Conservation (phyloP, 495 filamentous ascomycete genomes). For the Neurospora pannonica region DNA sequence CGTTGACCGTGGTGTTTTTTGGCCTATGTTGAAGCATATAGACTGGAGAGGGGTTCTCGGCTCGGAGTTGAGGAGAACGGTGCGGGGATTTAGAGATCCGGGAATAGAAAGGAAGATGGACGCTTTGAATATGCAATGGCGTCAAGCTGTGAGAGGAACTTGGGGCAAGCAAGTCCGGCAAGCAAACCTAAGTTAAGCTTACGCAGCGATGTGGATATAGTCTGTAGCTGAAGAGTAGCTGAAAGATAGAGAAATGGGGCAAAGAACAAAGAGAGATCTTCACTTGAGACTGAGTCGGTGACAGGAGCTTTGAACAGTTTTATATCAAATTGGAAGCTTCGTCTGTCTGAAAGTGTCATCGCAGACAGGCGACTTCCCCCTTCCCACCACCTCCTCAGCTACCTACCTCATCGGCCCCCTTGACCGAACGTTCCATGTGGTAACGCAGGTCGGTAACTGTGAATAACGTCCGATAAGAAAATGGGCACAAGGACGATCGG, state of each 20-base stretch:
- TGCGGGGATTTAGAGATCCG: background rate
- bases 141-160: background rate
- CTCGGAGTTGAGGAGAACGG: background rate
- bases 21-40: background rate
- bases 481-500: background rate
- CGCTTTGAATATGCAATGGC: background rate
- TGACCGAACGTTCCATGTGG: background rate
- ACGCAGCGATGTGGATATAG: background rate
- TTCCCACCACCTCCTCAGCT: background rate
- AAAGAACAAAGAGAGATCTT: background rate
- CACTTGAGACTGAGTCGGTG: background rate
- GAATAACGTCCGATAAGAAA: background rate
- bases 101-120: background rate
- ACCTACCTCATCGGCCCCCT: background rate
- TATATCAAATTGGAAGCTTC: background rate
- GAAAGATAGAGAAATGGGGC: background rate
- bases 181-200: background rate
- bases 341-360: background rate
- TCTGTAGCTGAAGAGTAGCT: background rate
- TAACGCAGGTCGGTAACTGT: background rate
- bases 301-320: background rate
- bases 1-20: background rate
- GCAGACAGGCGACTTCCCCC: background rate
- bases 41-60: background rate
- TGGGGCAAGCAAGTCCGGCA: background rate